phyloP scores from a whole-genome alignment of 768 basidiomycete species.

The Tulasnella calospora region DNA sequence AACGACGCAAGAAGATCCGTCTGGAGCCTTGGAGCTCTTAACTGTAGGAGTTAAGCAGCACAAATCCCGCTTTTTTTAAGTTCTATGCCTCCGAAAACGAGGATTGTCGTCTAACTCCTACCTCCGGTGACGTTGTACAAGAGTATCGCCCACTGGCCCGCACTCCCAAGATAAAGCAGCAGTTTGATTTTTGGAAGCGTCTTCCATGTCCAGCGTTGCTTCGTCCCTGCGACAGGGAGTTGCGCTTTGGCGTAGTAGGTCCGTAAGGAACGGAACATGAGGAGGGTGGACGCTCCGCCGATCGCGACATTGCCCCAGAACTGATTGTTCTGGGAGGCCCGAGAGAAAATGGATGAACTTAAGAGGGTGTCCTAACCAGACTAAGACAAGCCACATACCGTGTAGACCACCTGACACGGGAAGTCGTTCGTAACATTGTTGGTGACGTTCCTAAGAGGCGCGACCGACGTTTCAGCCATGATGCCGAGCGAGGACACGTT shows the following conservation, averaged over 20 bases:
- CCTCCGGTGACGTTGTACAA: conserved; percentile 12
- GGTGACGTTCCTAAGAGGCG: not conserved
- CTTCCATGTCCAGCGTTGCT: not conserved
- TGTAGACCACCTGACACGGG: conserved; percentile 9
- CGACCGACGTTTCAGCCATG: not conserved
- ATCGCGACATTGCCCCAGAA: conserved; percentile 29
- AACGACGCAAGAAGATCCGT: conserved; percentile 24
- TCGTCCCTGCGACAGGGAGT: not conserved
- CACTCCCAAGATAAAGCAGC: conserved; percentile 48
- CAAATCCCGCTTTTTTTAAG: too few species aligned
- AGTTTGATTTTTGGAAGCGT: conserved; percentile 38
- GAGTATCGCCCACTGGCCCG: conserved; percentile 43
- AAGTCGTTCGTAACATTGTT: not conserved
- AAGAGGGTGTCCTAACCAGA: too few species aligned
- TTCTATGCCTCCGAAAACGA: not conserved
- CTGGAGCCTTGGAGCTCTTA: not conserved
- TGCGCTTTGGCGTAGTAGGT: conserved; percentile 35
- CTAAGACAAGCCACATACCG: not conserved
- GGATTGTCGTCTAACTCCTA: not conserved
- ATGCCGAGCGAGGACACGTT: not conserved
- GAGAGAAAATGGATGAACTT: too few species aligned
- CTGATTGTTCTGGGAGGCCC: conserved; percentile 37
- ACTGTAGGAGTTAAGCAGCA: not conserved
- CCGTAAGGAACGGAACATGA: conserved; percentile 33
- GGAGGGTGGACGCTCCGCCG: conserved; percentile 28